Percentiles rank a stretch among this genome's conserved stretches.
Evolutionary conservation across 495 filamentous ascomycete species (phyloP).

Genomic region (Aspergillus cristatus): DNA sequence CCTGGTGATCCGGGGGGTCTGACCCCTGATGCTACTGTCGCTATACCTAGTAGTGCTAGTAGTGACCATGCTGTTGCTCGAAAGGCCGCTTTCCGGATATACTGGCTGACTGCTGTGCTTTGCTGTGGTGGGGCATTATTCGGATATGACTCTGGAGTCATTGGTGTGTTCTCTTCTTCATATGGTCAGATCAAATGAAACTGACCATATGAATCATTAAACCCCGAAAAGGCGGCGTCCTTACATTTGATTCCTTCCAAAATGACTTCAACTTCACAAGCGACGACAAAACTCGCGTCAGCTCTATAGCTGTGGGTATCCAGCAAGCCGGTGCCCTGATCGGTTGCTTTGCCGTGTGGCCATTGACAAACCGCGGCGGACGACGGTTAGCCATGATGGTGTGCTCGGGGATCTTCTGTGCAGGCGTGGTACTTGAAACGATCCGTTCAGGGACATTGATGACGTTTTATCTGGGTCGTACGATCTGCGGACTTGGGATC

Average conservation of each 20-base stretch:
- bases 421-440: constrained; percentile 37
- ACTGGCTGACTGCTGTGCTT: constrained; percentile 42
- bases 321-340: constrained; percentile 39
- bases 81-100: constrained; percentile 28
- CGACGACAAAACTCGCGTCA: constrained; percentile 27
- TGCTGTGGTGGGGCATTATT: constrained; percentile 37
- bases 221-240: constrained; percentile 32
- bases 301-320: constrained; percentile 36
- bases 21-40: too few relatives aligned
- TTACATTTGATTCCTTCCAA: constrained; percentile 39
- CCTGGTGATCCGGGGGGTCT: too few relatives aligned
- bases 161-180: constrained; percentile 19
- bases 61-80: too few relatives aligned
- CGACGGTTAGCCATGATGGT: constrained; percentile 35
- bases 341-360: constrained; percentile 43
- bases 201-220: not conserved
- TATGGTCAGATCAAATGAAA: too few relatives aligned
- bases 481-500: constrained; percentile 48
- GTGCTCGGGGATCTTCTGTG: constrained; percentile 36
- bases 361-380: constrained; percentile 34
- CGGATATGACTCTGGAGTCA: constrained; percentile 37
- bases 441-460: constrained; percentile 33
- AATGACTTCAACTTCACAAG: constrained; percentile 29
- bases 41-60: too few relatives aligned
- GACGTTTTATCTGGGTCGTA: constrained; percentile 37